Evolutionary conservation across 139 green algal genomes (phyloP).

Genomic region (Mesotaenium endlicherianum): DNA sequence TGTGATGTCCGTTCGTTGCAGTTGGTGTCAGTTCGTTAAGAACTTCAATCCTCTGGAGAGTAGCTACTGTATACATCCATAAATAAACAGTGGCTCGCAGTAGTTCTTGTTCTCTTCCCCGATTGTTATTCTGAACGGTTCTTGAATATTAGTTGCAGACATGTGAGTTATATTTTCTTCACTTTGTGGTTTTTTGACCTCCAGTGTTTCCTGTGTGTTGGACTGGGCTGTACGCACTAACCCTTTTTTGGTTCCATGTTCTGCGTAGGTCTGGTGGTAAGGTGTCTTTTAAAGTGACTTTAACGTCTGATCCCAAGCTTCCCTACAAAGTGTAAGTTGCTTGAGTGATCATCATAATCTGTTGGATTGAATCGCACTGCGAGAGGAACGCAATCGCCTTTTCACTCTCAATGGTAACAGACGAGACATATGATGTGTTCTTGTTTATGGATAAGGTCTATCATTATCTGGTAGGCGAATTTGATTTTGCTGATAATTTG

Average conservation of each 20-base stretch:
- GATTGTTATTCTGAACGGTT: background rate
- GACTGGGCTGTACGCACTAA: background rate
- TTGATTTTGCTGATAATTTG: background rate
- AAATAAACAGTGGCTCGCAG: background rate
- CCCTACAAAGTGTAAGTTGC: constrained; percentile 71
- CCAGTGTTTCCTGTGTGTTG: background rate
- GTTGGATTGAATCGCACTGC: too few relatives aligned
- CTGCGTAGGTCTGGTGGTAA: constrained; percentile 56
- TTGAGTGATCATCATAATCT: too few relatives aligned
- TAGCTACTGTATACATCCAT: background rate
- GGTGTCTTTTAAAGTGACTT: constrained; percentile 94
- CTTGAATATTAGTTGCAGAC: background rate
- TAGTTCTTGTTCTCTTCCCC: background rate
- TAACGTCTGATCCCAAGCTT: constrained; percentile 95
- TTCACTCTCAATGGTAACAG: too few relatives aligned
- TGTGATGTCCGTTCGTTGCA: background rate
- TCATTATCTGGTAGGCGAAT: background rate
- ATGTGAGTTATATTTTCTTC: background rate
- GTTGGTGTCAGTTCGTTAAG: background rate
- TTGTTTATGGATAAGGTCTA: too few relatives aligned
- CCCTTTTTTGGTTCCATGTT: background rate
- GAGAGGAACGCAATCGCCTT: too few relatives aligned
- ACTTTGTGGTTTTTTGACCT: background rate
- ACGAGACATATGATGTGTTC: too few relatives aligned
- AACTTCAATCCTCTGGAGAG: background rate